Evolutionary conservation across 2,329 filamentous ascomycete genomes (phyloP).

Genomic region (Cyphellophora attinorum): DNA sequence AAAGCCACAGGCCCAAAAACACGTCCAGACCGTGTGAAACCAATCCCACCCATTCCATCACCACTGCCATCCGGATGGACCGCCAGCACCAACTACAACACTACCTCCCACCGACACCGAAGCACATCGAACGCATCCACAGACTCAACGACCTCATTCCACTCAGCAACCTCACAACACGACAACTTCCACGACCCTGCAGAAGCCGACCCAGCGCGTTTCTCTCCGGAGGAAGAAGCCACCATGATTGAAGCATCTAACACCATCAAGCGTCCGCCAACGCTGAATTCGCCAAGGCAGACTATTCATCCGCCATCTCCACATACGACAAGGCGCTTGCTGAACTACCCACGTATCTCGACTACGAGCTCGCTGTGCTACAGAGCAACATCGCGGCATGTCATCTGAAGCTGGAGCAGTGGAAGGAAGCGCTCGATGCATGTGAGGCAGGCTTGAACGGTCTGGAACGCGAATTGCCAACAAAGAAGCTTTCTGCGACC

Average conservation of each 20-base stretch:
- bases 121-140: constrained; percentile 7
- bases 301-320: constrained; percentile 68
- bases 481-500: constrained; percentile 21
- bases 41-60: not conserved
- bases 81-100: not conserved
- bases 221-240: constrained; percentile 41
- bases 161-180: constrained; percentile 32
- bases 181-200: no score
- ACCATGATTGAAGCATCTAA: constrained; percentile 62
- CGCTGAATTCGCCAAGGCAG: constrained; percentile 60
- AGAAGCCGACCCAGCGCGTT: no score
- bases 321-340: constrained; percentile 73
- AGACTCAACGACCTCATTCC: constrained; percentile 16
- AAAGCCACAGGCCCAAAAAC: constrained; percentile 15
- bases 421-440: constrained; percentile 69
- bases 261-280: constrained; percentile 69
- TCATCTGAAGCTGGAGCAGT: constrained; percentile 73
- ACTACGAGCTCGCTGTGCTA: constrained; percentile 80
- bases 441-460: constrained; percentile 65
- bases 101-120: not conserved
- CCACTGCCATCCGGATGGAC: no score
- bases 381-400: constrained; percentile 85
- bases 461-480: constrained; percentile 53
- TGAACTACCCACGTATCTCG: constrained; percentile 71
- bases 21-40: constrained; percentile 16